Base-by-base conservation (phyloP, 306 rosid genomes). In the Castanopsis chinensis region DNA sequence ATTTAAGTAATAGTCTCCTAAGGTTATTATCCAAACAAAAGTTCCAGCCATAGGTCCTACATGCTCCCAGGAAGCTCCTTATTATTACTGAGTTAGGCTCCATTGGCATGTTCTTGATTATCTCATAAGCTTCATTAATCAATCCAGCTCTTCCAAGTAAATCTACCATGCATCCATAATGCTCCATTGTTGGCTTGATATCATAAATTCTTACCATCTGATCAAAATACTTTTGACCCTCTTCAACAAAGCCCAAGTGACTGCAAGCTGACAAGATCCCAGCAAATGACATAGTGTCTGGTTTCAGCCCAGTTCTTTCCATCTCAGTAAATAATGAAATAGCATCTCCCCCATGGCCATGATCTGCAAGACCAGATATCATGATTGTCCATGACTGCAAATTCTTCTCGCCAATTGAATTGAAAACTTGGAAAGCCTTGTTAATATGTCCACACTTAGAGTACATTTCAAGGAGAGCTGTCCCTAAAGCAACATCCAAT, bases 91-190 rank as follows among this genome's bases (percentile, higher is more conserved):
- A 80, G 74, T 91, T 89, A 21, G 90, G 87, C 60, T 85, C 88
- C 81, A 85, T 3, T 9, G 90, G 88, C 92, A 89, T 89, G 71
- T 52, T 81, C 86, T 80, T 80, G 84, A 89, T 84, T 65, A 82
- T 58, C 72, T 82, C 83, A 80, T 87, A 76, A 49, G 90, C 92
- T 77, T 90, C 89, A 74, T 80, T 67, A 37, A 85, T 80, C 85
- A 88, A 70, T 63, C 94, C 91, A 73, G 88, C 88, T 87, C 94
- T 88, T 78, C 90, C 92, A 59, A 87, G 83, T 86, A 90, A 83
- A 71, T 90, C 94, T 61, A 90, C 85, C 81, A 87, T 82, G 86
- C 94, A 90, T 67, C 94, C 94, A 80, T 85, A 88, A 74, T 90
- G 94, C 73, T 82, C 90, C 59, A 90, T 68, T 45, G 85, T 79